phyloP scores from a whole-genome alignment of 148 eudicot genomes.

The Fagopyrum homotropicum region DNA sequence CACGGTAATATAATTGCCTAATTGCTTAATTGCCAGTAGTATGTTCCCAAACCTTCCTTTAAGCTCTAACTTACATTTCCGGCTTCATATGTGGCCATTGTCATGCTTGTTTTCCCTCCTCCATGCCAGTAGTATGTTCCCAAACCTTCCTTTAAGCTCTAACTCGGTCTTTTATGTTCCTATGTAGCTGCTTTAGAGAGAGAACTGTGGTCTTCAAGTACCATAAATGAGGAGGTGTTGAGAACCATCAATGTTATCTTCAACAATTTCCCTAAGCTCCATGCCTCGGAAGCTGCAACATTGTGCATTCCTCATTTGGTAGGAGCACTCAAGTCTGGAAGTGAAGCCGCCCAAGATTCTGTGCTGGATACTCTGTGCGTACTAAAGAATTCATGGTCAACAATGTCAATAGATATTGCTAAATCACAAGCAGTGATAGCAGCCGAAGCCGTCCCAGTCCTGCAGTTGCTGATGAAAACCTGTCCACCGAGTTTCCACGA shows the following conservation, averaged over 20 bases:
- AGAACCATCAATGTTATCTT: slow-evolving; percentile 59
- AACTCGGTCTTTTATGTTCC: not conserved
- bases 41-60: not conserved
- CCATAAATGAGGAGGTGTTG: slow-evolving; percentile 63
- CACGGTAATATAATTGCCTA: not conserved
- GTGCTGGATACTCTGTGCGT: slow-evolving; percentile 55
- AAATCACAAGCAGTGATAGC: slow-evolving; percentile 68
- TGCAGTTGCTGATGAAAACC: slow-evolving; percentile 70
- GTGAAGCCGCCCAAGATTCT: slow-evolving; percentile 70
- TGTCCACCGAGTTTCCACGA: slow-evolving; percentile 79
- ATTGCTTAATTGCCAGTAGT: not conserved
- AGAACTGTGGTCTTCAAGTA: slow-evolving; percentile 58
- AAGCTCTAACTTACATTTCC: not conserved
- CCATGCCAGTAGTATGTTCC: not conserved
- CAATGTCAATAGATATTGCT: slow-evolving; percentile 61
- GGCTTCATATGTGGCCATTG: not conserved
- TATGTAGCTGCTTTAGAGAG: slow-evolving; percentile 72
- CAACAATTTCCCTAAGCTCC: slow-evolving; percentile 68
- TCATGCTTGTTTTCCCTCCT: not conserved
- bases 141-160: not conserved
- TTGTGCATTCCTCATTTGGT: slow-evolving; percentile 78
- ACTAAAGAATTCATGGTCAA: slow-evolving; percentile 70
- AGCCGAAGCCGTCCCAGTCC: slow-evolving; percentile 74
- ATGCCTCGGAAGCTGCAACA: slow-evolving; percentile 70
- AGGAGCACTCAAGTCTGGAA: slow-evolving; percentile 60